Conservation (phyloP, 2,329 filamentous ascomycete species). For the Monosporascus cannonballus region DNA sequence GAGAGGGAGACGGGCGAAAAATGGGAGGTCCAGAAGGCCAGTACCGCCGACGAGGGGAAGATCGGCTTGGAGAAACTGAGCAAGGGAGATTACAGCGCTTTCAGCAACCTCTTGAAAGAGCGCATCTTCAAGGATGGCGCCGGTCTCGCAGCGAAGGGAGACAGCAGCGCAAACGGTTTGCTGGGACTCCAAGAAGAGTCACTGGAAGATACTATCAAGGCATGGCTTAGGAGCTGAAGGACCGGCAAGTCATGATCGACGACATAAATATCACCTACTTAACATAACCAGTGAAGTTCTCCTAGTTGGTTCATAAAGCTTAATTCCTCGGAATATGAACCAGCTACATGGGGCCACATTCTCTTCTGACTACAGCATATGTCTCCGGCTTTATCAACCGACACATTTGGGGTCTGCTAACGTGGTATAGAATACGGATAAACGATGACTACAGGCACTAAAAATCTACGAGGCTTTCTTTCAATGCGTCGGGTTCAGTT, state of each 20-base stretch:
- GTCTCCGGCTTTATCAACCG: no score
- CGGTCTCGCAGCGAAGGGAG: constrained; percentile 13
- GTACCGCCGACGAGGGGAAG: constrained; percentile 28
- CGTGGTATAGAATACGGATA: no score
- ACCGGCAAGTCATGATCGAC: neutral
- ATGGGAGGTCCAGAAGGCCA: constrained; percentile 38
- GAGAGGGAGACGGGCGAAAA: constrained; percentile 47
- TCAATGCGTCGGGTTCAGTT: no score
- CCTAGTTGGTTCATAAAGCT: no score
- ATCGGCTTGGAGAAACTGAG: constrained; percentile 35
- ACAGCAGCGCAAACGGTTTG: constrained; percentile 14
- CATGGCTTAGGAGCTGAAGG: constrained; percentile 13
- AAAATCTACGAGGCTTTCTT: no score
- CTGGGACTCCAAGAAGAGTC: constrained; percentile 23
- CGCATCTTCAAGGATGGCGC: constrained; percentile 20
- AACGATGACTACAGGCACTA: no score
- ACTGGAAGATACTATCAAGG: constrained; percentile 13
- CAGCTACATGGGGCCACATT: no score
- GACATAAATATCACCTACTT: neutral
- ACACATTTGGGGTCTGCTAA: no score
- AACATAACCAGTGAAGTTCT: no score
- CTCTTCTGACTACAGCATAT: no score
- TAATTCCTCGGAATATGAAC: no score
- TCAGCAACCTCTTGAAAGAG: constrained; percentile 18
- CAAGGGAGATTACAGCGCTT: constrained; percentile 31